Evolutionary conservation across 352 stramenopile genomes (phyloP), one percentile per base, ranked within the genome.

Genomic region (Pythium phragmitis): DNA sequence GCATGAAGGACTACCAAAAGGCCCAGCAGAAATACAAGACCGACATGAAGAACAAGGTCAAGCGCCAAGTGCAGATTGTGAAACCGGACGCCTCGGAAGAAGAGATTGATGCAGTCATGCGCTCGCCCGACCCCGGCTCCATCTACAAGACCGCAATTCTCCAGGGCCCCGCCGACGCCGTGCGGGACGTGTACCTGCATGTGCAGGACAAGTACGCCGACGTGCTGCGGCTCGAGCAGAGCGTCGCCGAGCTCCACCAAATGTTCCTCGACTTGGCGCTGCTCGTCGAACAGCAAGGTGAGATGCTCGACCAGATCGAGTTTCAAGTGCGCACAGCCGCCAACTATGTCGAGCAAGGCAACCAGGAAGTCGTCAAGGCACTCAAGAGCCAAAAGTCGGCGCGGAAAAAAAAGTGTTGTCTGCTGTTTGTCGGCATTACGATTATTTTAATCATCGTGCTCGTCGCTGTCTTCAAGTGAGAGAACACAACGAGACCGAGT

Each of bases 211-310:
- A 98, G 71, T 99, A 99, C 81, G 91, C 98, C 62, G 97, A 99
- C 73, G 96, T 99, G 17, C 78, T 99, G 37, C 90, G 89, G 39
- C 77, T 99, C 17, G 97, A 99, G 75, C 87, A 97, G 60, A 98
- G 82, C 67, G 97, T 99, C 26, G 90, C 96, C 2, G 96, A 99
- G 68, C 79, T 99, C 26, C 94, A 99, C 74, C 97, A 99, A 87
- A 99, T 99, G 97, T 99, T 99, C 74, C 78, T 99, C 49, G 97
- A 99, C 77, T 89, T 99, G 76, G 97, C 97, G 12, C 73, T 99
- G 19, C 75, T 99, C 11, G 98, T 98, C 11, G 97, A 99, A 67
- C 95, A 98, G 74, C 95, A 98, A 70, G 97, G 96, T 50, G 97
- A 99, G 69, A 82, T 99, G 73, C 80, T 99, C 16, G 96, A 99